A percentile compares a stretch with the other conserved stretches of the same genome.
phyloP scores from a whole-genome alignment of 306 rosid genomes.

The Prunus padus region DNA sequence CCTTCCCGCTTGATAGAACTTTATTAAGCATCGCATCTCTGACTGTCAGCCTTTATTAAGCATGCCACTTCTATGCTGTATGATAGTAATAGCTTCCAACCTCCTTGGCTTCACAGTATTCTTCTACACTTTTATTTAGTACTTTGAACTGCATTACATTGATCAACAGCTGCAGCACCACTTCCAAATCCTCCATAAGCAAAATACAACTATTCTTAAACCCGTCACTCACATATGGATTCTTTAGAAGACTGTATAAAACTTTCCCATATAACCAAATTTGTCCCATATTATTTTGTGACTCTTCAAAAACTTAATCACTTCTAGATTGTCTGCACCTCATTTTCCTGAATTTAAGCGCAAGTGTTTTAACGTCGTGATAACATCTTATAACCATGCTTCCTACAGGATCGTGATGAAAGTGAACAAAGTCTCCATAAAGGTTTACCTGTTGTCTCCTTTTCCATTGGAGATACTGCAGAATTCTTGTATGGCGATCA shows the following conservation, averaged over 20 bases:
- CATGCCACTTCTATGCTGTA: neutral
- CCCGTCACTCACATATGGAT: neutral
- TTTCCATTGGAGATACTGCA: constrained; percentile 83
- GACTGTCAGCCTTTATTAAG: neutral
- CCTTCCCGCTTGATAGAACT: neutral
- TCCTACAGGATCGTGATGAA: constrained; percentile 71
- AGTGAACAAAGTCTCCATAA: constrained; percentile 40
- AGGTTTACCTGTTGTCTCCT: constrained; percentile 71
- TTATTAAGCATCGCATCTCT: neutral
- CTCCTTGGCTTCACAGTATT: neutral
- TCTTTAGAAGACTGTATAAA: neutral
- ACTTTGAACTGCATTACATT: neutral
- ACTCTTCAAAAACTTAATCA: neutral
- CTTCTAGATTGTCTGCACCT: neutral
- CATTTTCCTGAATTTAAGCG: neutral
- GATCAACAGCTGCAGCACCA: neutral
- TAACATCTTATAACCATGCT: neutral
- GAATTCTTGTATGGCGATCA: constrained; percentile 54
- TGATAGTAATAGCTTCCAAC: neutral
- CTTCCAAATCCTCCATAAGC: neutral
- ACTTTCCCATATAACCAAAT: neutral
- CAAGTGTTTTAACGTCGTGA: neutral
- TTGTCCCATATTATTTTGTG: neutral
- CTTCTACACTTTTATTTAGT: neutral
- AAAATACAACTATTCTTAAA: neutral